Evolutionary conservation across 2,329 filamentous ascomycete species (phyloP), one percentile per base, ranked within the genome.

Genomic region (Anthostomella pinea): DNA sequence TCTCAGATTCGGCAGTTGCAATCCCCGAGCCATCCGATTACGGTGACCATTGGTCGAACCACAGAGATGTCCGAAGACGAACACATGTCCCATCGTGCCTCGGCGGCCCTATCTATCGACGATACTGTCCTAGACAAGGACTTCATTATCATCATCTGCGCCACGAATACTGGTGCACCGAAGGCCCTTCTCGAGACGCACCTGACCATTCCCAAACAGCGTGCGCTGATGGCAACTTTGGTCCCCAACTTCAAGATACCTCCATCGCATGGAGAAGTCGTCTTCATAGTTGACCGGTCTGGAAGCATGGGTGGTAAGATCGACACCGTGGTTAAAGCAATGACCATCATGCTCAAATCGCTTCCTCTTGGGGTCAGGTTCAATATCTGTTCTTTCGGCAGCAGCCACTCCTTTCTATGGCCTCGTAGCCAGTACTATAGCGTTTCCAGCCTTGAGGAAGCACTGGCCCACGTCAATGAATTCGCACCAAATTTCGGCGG

Each of bases 141-240:
- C 33, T 47, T 47, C 20, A 31, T 47, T 11, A 15, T 45, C 26
- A 38, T 42, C 16, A 38, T 27, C 3, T 30, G 8, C 16, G 35
- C 42, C 24, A 39, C 32, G 19, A 33, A 41, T 23, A 21, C 30
- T 13, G 25, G 37, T 27, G 26, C 8, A 17, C 41, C 41, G 3
- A 45, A 38, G 21, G 44, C 41, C 5, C 25, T 47, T 5, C 17
- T 47, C 3, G 44, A 47, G 38, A 45, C 44, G 13, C 44, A 47
- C 27, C 2, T 23, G 11, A 33, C 32, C 10, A 29, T 41, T 14
- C 19, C 35, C 4, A 30, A 33, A 9, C 44, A 47, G 29, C 38
- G 35, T 8, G 44, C 44, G 4, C 23, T 47, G n/a, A 38, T 44
- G 35, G 30, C 30, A 3, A 47, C 41, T 4, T 27, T 47, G 2